A percentile compares a stretch with the other conserved stretches of the same genome.
phyloP scores from a whole-genome alignment of 2,329 filamentous ascomycete genomes.

The Penicillium sp. region DNA sequence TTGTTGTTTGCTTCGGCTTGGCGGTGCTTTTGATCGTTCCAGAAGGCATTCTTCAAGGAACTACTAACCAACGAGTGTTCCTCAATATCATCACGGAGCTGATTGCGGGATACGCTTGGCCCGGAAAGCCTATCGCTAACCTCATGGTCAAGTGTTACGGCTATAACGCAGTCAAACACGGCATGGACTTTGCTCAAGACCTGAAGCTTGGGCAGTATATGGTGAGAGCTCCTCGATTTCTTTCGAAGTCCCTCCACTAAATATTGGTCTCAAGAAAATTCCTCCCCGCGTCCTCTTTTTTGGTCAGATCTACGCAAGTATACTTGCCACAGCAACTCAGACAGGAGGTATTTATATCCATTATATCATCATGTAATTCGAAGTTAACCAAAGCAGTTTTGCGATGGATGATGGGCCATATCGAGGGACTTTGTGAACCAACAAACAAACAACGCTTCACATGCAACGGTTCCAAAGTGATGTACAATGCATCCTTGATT shows the following conservation, averaged over 20 bases:
- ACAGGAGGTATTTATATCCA: slow-evolving; percentile 27
- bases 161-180: slow-evolving; percentile 37
- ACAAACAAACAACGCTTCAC: slow-evolving; percentile 36
- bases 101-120: slow-evolving; percentile 36
- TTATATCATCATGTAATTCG: neutral
- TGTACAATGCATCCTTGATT: slow-evolving; percentile 36
- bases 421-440: slow-evolving; percentile 28
- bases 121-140: slow-evolving; percentile 37
- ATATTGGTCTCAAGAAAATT: slow-evolving; percentile 22
- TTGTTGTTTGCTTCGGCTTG: slow-evolving; percentile 40
- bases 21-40: slow-evolving; percentile 43
- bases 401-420: slow-evolving; percentile 35
- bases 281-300: slow-evolving; percentile 35
- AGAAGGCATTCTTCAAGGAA: slow-evolving; percentile 39
- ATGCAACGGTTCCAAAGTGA: slow-evolving; percentile 35
- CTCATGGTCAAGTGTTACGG: slow-evolving; percentile 39
- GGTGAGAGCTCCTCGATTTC: slow-evolving; percentile 8
- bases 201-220: slow-evolving; percentile 37
- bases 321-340: slow-evolving; percentile 35
- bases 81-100: slow-evolving; percentile 37
- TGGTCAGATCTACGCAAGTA: slow-evolving; percentile 36
- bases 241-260: neutral
- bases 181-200: slow-evolving; percentile 35
- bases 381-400: slow-evolving; percentile 20
- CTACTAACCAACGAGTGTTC: slow-evolving; percentile 32